Evolutionary conservation across 108 stramenopile species (phyloP).

Genomic region (Pseudonitzschia multiseries): DNA sequence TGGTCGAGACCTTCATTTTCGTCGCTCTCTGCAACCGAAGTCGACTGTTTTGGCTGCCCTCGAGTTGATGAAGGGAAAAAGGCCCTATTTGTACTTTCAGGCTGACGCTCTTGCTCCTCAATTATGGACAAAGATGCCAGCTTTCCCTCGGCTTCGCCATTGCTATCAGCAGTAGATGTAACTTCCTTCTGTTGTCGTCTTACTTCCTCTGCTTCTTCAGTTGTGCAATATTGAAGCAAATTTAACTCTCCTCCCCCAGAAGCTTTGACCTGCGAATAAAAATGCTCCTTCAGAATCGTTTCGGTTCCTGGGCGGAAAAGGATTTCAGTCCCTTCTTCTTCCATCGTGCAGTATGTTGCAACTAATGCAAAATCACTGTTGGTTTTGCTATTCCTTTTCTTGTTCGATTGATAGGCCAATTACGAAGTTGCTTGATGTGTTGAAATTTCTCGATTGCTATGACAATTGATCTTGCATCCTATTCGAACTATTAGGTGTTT

Average conservation of each 20-base stretch:
- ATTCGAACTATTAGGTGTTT: no score
- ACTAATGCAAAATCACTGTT: background rate
- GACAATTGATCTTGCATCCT: background rate
- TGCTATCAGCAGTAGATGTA: background rate
- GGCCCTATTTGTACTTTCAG: background rate
- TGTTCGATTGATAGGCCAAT: slow-evolving; percentile 4
- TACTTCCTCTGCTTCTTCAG: background rate
- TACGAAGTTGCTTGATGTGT: background rate
- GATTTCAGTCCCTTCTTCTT: slow-evolving; percentile 11
- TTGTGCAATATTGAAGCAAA: background rate
- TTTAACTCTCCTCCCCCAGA: background rate
- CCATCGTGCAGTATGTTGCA: background rate
- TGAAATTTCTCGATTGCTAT: no score
- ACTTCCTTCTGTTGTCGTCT: background rate
- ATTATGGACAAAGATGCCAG: background rate
- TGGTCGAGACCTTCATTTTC: background rate
- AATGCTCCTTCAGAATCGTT: background rate
- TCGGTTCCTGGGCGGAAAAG: slow-evolving; percentile 2
- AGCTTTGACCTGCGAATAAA: background rate
- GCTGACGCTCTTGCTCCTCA: background rate
- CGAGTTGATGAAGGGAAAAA: slow-evolving; percentile 4
- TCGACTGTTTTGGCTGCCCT: background rate
- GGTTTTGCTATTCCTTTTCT: background rate
- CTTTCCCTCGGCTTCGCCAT: background rate
- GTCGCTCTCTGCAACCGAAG: background rate